Base-by-base conservation (phyloP, 331 rosid genomes). In the Malus hybrid region DNA sequence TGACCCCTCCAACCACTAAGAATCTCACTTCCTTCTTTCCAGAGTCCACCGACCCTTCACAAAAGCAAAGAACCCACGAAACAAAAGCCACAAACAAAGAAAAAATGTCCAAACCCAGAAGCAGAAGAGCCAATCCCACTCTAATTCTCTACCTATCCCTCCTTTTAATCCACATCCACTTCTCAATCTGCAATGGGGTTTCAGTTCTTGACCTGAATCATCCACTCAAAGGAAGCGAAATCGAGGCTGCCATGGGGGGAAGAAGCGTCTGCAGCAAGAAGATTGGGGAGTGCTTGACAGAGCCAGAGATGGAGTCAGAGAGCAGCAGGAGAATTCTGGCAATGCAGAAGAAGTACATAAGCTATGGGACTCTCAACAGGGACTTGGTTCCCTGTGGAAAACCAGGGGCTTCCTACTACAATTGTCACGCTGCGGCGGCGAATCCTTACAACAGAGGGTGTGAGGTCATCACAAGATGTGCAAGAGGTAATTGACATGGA, bases 381-480 rank as follows among this genome's bases (percentile, higher is more conserved):
- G 97, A 92, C 79, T 87, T 86, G 91, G 88, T 89, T 78, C 99
- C 99, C 0, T 92, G 99, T 79, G 88, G 74, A 39, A 95, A 71
- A 39, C 78, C 91, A 9, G 99, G 99, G 4, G 90, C 90, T 89
- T 88, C 99, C 3, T 95, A 95, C 87, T 95, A 92, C 76, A 88
- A 88, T 75, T 95, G 99, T 61, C 90, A 90, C 65, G 74, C 87
- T 64, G 87, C 80, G 19, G 87, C 31, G 68, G 97, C 92, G 2
- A 84, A 95, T 78, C 95, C 92, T 64, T 92, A 92, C 71, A 78
- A 55, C 3, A 84, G 99, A 83, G 99, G 97, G 18, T 95, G 99
- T 55, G 96, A 88, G 78, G 88, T 89, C 16, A 92, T 95, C 74
- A 90, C 97, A 74, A 68, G 89, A 9, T 95, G 99, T 81, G 97